These are phyloP conservation scores for Populus ilicifolia DNA, from an alignment of 345 rosid genomes.

Conservation along the genomic window DNA sequence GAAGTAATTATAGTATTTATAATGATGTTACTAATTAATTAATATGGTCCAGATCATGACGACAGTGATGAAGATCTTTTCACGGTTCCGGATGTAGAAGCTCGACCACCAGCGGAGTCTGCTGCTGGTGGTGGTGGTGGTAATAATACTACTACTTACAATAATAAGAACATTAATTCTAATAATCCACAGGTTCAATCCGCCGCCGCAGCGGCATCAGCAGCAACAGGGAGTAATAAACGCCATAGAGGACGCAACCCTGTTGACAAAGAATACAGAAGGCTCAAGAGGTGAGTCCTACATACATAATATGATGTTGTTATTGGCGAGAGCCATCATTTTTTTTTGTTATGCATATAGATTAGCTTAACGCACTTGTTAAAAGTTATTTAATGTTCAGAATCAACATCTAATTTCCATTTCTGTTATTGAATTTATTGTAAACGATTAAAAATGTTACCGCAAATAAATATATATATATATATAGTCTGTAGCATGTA, in stretches of 20 bases:
- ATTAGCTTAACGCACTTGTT: no score
- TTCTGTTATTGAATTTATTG: no score
- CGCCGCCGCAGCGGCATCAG: not conserved
- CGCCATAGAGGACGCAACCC: slow-evolving; percentile 60
- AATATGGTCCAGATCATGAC: slow-evolving; percentile 19
- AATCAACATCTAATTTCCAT: no score
- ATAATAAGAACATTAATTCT: not conserved
- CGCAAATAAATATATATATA: no score
- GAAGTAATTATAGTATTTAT: not conserved
- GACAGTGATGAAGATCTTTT: slow-evolving; percentile 69
- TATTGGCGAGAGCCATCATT: no score
- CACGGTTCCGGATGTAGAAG: slow-evolving; percentile 68
- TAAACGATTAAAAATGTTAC: no score
- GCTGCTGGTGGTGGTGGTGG: not conserved
- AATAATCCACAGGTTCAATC: slow-evolving; percentile 10
- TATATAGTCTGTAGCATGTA: no score
- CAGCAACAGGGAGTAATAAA: not conserved
- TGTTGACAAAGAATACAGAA: slow-evolving; percentile 58
- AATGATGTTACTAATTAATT: no score
- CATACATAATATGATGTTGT: no score
- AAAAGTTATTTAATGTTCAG: no score
- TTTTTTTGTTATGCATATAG: no score
- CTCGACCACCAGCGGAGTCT: slow-evolving; percentile 5
- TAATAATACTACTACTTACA: slow-evolving; percentile 9
- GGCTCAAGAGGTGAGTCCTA: slow-evolving; percentile 51